Base-by-base conservation (phyloP, 2,329 filamentous ascomycete genomes). In the Aspergillaceae sp. region DNA sequence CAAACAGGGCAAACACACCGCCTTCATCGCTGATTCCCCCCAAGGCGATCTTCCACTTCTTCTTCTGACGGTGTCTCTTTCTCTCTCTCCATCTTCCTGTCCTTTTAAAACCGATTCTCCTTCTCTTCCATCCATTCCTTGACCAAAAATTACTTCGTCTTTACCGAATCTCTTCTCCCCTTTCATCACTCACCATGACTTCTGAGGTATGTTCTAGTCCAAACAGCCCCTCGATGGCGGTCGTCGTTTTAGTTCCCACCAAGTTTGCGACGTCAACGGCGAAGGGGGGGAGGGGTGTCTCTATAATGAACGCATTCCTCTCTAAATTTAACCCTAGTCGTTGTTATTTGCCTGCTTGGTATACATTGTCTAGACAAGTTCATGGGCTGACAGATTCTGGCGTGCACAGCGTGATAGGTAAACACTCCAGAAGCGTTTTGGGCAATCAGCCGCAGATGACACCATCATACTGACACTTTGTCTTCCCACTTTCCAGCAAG, bases 361-460 rank as follows among this genome's bases (percentile, higher is more conserved):
- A 38, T 5, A 45, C 28, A n/a, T 46, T 26, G n/a, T 40, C 48
- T 43, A 38, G 29, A 41, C n/a, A 38, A 3, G n/a, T 32, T 30
- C 70, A 55, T 59, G 58, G 56, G 66, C 64, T 59, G 52, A 49
- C 49, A 51, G 45, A 54, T 52, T 51, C 65, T 61, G 29, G 50
- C 40, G 46, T 60, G 57, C 67, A 51, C 68, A 84, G 82, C 82
- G 82, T 76, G 82, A 84, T 73, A 84, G 78, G 82, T 84, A 82
- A 63, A 60, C 43, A 50, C 67, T 71, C 72, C 53, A 50, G 19
- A 19, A 19, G 51, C 45, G 42, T 47, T 48, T 49, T 53, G 41
- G 47, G 30, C 30, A 32, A 32, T 48, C 44, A 38, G 44, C 40
- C 42, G 41, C 41, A 44, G 44, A 48, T 53, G 45, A 55, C 51